Base-by-base conservation (phyloP, 768 basidiomycete genomes). In the Pleurotus salmoneostramineus region DNA sequence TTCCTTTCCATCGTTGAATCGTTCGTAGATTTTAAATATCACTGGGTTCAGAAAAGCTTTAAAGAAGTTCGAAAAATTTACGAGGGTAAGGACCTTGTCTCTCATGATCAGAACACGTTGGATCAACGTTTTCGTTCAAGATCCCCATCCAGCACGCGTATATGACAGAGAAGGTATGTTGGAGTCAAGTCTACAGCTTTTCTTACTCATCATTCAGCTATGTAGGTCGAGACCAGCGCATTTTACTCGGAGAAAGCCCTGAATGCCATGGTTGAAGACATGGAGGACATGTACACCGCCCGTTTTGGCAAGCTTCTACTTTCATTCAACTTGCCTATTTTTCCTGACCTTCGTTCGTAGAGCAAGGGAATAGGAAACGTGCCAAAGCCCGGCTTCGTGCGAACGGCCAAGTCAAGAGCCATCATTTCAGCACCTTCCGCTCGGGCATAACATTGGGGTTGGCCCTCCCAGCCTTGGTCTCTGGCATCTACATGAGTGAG, bases 31-130 rank as follows among this genome's bases (percentile, higher is more conserved):
- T 46, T 71, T 98, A 42, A 98, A 99, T 69, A 70, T 94, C 7
- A 91, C 92, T 0, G 97, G 96, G 1, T 94, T 97, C 68, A 79
- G 90, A 31, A 94, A 94, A 68, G 87, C 86, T 0, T 68, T 94
- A 57, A 93, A 89, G 72, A 94, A 93, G 68, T 94, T 91, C 61
- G 89, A 89, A 65, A 95, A 92, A 68, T 72, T 81, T 3, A 88
- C 93, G 11, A 84, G 80, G 69, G 87, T 89, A 63, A 27, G 21
- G 21, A 27, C 21, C 27, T 36, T 32, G 21, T 21, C 33, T 11
- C 8, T 1, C 48, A 49, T 49, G 21, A 27, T 27, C 21, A 27
- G 3, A 27, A 27, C 21, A 27, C 21, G 21, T 34, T 32, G 17
- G 15, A 56, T 10, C 15, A 14, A 10, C 43, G 34, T 40, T 5